Evolutionary conservation across 2,329 filamentous ascomycete genomes (phyloP).

Genomic region (Seiridium cupressi): DNA sequence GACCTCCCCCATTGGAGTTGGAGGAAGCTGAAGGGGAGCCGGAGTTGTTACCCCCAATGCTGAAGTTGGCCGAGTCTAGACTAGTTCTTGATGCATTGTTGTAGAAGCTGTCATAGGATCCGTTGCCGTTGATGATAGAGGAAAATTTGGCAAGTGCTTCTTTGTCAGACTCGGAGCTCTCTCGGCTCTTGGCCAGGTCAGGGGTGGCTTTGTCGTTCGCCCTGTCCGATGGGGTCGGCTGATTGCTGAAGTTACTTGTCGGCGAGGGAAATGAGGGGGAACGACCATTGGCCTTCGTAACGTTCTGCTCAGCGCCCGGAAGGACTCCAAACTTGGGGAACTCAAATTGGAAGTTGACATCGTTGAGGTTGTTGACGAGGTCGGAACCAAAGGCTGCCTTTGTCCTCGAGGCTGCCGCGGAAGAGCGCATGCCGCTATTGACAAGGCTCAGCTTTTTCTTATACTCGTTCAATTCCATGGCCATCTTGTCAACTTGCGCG

Average conservation of each 20-base stretch:
- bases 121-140: constrained; percentile 51
- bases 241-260: constrained; percentile 23
- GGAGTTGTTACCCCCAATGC: constrained; percentile 50
- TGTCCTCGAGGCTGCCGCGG: neutral
- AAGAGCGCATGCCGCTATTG: constrained; percentile 25
- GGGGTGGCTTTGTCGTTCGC: constrained; percentile 29
- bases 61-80: constrained; percentile 48
- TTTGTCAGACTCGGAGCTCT: constrained; percentile 33
- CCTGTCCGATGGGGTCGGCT: constrained; percentile 31
- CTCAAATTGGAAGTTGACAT: constrained; percentile 89
- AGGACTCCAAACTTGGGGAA: constrained; percentile 91
- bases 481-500: constrained; percentile 85
- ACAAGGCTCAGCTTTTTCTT: constrained; percentile 76
- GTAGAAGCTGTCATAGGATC: constrained; percentile 37
- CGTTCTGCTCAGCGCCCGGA: constrained; percentile 40
- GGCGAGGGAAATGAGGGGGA: constrained; percentile 22
- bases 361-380: constrained; percentile 59
- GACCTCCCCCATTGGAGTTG: constrained; percentile 56
- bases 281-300: constrained; percentile 9
- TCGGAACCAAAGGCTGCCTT: constrained; percentile 39
- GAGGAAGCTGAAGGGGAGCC: constrained; percentile 66
- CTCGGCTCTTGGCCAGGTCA: constrained; percentile 31
- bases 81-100: constrained; percentile 47
- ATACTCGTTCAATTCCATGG: constrained; percentile 83
- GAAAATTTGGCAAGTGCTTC: constrained; percentile 55